Evolutionary conservation across 2,329 filamentous ascomycete genomes (phyloP).

Genomic region (Penicillium aurantiogriseum): DNA sequence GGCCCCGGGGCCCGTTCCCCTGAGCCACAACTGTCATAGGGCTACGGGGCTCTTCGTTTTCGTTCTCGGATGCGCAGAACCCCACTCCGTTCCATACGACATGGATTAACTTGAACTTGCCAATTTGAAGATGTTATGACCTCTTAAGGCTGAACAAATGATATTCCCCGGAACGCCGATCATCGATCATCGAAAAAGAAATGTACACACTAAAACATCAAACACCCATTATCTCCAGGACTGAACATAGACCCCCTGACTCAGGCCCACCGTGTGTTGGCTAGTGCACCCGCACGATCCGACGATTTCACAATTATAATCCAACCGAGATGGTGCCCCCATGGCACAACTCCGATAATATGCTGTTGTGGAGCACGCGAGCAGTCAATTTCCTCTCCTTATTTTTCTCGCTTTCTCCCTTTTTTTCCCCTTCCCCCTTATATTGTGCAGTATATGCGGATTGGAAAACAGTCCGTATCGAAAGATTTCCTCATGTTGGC

Average conservation of each 20-base stretch:
- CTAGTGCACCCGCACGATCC: slow-evolving; percentile 6
- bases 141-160: not conserved
- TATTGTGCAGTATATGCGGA: slow-evolving; percentile 2
- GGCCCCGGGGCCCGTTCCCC: not conserved
- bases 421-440: not conserved
- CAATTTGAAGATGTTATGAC: not conserved
- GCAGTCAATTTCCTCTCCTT: slow-evolving; percentile 2
- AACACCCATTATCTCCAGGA: not conserved
- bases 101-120: not conserved
- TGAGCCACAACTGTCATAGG: not conserved
- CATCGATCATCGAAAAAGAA: not conserved
- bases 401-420: not conserved
- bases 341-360: slow-evolving; percentile 4
- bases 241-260: not conserved
- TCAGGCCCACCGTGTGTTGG: slow-evolving; percentile 6
- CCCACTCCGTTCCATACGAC: not conserved
- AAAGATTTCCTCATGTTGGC: slow-evolving; percentile 4
- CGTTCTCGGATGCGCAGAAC: not conserved
- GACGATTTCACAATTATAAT: slow-evolving; percentile 1
- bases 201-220: not conserved
- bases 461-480: not conserved
- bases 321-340: not conserved
- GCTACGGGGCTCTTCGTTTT: not conserved
- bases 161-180: slow-evolving; percentile 1
- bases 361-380: slow-evolving; percentile 10